Base-by-base conservation (phyloP, 1,284 basidiomycete species). In the Malassezia restricta region DNA sequence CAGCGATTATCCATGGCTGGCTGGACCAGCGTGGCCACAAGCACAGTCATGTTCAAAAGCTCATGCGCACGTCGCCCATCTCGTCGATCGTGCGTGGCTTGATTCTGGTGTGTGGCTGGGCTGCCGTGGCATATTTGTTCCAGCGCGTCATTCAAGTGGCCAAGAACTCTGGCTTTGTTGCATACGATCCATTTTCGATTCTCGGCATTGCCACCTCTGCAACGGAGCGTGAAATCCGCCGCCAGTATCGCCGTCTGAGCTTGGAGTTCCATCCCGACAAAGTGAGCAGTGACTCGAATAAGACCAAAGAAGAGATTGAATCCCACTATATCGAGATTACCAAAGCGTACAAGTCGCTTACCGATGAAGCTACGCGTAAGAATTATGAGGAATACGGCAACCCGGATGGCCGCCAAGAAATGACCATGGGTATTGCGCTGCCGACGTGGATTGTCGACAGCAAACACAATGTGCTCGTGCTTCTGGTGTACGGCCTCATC, bases 261-360 rank as follows among this genome's bases (percentile, higher is more conserved):
- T 49, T 73, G 42, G 68, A 73, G 42, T 71, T 68, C 49, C 94
- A 98, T 74, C 94, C 94, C 0, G 94, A 99, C 79, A 98, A 98
- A 78, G 84, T 94, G 56, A 85, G 83, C 67, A 80, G 87, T 7
- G 79, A 46, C 11, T 64, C 80, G 0, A 90, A 95, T 67, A 79
- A 91, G 67, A 96, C 92, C 0, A 79, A 85, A 51, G 92, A 95
- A 65, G 79, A 83, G n/a, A 88, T 87, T 32, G 86, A 88, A 64
- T 79, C 83, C 46, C 82, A 84, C 61, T 99, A 92, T 74, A 87
- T 98, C 37, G 82, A 88, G 43, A 77, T 99, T 40, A 98, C 94
- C 24, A 99, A 98, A 75, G 94, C 94, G 0, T 99, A 99, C 78
- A 99, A 99, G 79, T 76, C 92, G 81, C 76, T 98, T 39, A 98